Evolutionary conservation across 768 basidiomycete species (phyloP), one percentile per base, ranked within the genome.

Genomic region (Phaeotremella skinneri): DNA sequence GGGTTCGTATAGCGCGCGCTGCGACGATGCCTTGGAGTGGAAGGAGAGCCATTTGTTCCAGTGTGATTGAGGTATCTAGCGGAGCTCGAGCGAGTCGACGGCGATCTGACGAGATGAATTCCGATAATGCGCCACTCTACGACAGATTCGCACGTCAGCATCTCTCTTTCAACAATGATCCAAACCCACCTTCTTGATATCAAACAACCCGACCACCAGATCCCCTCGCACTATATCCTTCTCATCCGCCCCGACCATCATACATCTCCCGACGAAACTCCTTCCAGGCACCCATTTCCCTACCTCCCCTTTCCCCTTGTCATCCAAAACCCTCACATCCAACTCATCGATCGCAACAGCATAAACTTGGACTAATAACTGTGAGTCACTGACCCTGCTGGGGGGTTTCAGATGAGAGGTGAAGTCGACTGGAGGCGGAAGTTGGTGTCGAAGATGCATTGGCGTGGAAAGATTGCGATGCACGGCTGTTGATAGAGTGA

Each of bases 341-440:
- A 87, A 78, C 14, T 82, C 81, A 66, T 94, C 91, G 42, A 94
- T 76, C 2, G 85, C 90, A 1, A 91, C 89, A n/a, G 87, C 89
- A 81, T 88, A 90, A 2, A 96, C 88, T 72, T 92, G 90, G 4
- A 96, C 85, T 23, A 96, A 80, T 16, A 92, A 83, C 56, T 87
- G 82, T 26, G 81, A 80, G 47, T 83, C 80, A 0, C 85, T 83
- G 9, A 93, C 85, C 68, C 86, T 85, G 13, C 80, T 79, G 0
- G 92, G 92, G 13, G 91, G 90, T 25, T 81, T 72, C 14, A 87
- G 82, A 72, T 88, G 85, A 29, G 84, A 82, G 2, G 87, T 86
- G 70, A 90, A 89, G 29, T 83, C 85, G 16, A 76, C 69, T 2
- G 81, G 78, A 7, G 77, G 73, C 21, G 68, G 69, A n/a, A 68